Conservation (phyloP, 805 yeast species). For the Schizosaccharomyces japonicus region DNA sequence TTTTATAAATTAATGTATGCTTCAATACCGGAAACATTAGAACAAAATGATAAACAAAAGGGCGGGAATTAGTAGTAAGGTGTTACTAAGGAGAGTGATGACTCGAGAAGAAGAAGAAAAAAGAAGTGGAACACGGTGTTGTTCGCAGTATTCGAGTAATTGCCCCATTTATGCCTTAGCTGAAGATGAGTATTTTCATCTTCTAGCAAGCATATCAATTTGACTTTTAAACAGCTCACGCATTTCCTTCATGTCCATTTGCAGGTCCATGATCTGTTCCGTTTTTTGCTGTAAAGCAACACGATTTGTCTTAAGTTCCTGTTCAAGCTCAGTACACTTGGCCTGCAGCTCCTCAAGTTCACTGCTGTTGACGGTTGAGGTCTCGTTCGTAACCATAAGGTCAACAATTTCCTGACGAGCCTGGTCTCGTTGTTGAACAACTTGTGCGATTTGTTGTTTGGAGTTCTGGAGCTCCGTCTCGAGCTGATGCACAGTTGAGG, state of each 20-base stretch:
- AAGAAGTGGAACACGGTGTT: too few relatives aligned
- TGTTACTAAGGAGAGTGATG: too few relatives aligned
- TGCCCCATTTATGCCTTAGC: background rate
- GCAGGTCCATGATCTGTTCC: background rate
- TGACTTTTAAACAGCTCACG: background rate
- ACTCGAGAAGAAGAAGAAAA: too few relatives aligned
- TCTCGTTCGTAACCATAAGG: background rate
- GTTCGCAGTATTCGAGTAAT: too few relatives aligned
- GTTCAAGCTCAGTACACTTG: background rate
- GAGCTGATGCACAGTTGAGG: background rate
- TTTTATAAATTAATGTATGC: too few relatives aligned
- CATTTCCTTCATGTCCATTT: constrained; percentile 2
- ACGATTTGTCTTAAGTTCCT: background rate
- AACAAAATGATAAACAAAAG: too few relatives aligned
- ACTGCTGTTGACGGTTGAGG: background rate
- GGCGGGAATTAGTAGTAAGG: too few relatives aligned
- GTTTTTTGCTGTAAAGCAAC: background rate
- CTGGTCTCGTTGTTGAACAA: background rate
- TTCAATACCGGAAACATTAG: too few relatives aligned
- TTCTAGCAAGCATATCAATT: constrained; percentile 1
- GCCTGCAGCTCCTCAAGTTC: background rate
- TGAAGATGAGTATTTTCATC: constrained; percentile 28
- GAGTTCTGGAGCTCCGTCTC: background rate
- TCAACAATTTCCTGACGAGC: constrained; percentile 2
- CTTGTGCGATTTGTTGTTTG: background rate